Base-by-base conservation (phyloP, 331 rosid species). In the Prunus yedoensis region DNA sequence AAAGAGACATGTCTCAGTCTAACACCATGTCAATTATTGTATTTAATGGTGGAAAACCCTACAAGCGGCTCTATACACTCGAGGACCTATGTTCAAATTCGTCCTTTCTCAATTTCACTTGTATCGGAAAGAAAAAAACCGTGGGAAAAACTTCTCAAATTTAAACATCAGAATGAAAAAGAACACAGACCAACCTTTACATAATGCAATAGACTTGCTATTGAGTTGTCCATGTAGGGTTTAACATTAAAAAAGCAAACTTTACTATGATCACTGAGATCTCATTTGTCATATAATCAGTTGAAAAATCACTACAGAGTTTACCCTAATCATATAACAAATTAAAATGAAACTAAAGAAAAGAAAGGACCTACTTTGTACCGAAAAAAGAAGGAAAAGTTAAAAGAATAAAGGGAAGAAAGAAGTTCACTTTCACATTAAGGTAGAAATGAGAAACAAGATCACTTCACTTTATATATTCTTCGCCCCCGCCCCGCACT, bases 21-120 rank as follows among this genome's bases (percentile, higher is more conserved):
- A 38, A 6, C 43, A 38, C 43, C 43, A 38, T 38, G 43, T 38
- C 9, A 38, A 7, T 38, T 38, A 38, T 38, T 38, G 43, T 7
- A 38, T 38, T 38, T 38, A 1, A 7, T 6, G 2, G 43, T 6
- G 0, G 43, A 38, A 38, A 38, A 38, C 8, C 0, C 6, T 38
- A 1, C 43, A 6, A 35, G 7, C 2, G 2, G 0, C 8, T 35
- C 0, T 0, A 6, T 6, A 7, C 9, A 38, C 0, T 38, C 8
- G 2, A 38, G 9, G 0, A 0, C 8, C 0, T 38, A 0, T 38
- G 8, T 38, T 38, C 9, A 38, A 38, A 6, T 38, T 5, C 9
- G 0, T 1, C 2, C 0, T 38, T 38, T 0, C 2, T 7, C 2
- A 38, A 38, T 6, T 7, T 38, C 9, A 0, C 43, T 38, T 38